A percentile compares a stretch with the other conserved stretches of the same genome.
Evolutionary conservation across 257 asterid species (phyloP).

Genomic region (Solanum neorickii): DNA sequence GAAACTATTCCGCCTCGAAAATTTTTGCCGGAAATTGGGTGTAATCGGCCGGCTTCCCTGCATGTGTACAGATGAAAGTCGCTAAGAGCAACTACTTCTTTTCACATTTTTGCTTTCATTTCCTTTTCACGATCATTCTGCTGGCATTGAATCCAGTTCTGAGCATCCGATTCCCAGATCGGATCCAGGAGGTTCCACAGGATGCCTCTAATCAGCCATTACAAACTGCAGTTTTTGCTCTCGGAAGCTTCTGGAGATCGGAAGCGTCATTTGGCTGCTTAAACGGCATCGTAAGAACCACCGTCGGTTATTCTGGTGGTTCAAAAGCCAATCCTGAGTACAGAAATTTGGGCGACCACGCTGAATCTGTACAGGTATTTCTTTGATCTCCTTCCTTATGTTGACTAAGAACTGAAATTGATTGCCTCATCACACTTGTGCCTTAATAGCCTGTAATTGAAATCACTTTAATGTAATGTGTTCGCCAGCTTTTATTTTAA

Average conservation of each 20-base stretch:
- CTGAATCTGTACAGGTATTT: slow-evolving; percentile 79
- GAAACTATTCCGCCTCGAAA: neutral
- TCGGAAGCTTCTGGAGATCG: slow-evolving; percentile 98
- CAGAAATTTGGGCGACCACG: slow-evolving; percentile 80
- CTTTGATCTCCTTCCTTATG: neutral
- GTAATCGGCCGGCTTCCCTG: neutral
- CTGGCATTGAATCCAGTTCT: slow-evolving; percentile 14
- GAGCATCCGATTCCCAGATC: slow-evolving; percentile 75
- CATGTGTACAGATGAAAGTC: neutral
- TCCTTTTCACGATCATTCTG: slow-evolving; percentile 11
- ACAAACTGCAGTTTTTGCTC: slow-evolving; percentile 63
- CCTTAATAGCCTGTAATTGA: neutral
- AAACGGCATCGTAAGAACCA: slow-evolving; percentile 67
- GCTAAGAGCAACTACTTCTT: neutral
- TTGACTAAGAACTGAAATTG: neutral
- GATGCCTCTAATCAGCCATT: slow-evolving; percentile 32
- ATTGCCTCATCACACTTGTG: neutral
- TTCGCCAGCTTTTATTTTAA: neutral
- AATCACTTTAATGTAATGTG: neutral
- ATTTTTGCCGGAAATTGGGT: neutral
- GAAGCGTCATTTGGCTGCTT: slow-evolving; percentile 87
- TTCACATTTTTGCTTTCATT: neutral
- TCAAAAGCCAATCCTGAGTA: slow-evolving; percentile 67
- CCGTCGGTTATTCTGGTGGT: slow-evolving; percentile 85
- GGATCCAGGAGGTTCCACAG: slow-evolving; percentile 14